phyloP scores from a whole-genome alignment of 1,284 basidiomycete genomes.

The Limonomyces culmigenus region DNA sequence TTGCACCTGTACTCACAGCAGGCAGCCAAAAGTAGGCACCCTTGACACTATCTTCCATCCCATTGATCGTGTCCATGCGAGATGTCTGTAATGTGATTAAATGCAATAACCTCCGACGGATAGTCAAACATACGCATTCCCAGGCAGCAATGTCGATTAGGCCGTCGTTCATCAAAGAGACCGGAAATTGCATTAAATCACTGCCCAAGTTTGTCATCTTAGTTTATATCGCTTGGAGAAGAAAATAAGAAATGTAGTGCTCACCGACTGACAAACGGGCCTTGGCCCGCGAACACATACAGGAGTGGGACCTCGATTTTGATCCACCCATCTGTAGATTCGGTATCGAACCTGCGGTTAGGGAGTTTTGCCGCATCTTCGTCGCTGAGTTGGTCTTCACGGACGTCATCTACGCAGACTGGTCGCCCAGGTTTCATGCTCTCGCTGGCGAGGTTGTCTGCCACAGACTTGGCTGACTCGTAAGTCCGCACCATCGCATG shows the following conservation, averaged over 20 bases:
- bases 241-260: constrained; percentile 1
- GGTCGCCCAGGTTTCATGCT: too few relatives aligned
- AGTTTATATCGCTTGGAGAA: constrained; percentile 2
- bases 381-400: constrained; percentile 14
- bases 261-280: constrained; percentile 53
- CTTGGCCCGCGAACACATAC: constrained; percentile 59
- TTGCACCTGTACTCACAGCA: constrained; percentile 31
- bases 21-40: constrained; percentile 58
- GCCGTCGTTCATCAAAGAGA: constrained; percentile 65
- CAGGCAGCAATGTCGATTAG: constrained; percentile 66
- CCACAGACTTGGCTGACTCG: constrained; percentile 16
- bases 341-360: constrained; percentile 21
- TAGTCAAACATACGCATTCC: constrained; percentile 27
- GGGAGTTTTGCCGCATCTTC: constrained; percentile 19
- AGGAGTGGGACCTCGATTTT: constrained; percentile 53
- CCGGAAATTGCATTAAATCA: constrained; percentile 79
- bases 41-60: constrained; percentile 49
- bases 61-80: constrained; percentile 37
- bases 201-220: constrained; percentile 15
- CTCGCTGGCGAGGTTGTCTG: too few relatives aligned
- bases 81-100: constrained; percentile 29
- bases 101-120: constrained; percentile 1
- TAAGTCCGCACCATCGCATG: constrained; percentile 41
- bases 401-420: too few relatives aligned
- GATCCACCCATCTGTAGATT: constrained; percentile 43